These are phyloP conservation scores for Astragalus glycyphyllos DNA, from an alignment of 306 rosid genomes.

Conservation along the genomic window DNA sequence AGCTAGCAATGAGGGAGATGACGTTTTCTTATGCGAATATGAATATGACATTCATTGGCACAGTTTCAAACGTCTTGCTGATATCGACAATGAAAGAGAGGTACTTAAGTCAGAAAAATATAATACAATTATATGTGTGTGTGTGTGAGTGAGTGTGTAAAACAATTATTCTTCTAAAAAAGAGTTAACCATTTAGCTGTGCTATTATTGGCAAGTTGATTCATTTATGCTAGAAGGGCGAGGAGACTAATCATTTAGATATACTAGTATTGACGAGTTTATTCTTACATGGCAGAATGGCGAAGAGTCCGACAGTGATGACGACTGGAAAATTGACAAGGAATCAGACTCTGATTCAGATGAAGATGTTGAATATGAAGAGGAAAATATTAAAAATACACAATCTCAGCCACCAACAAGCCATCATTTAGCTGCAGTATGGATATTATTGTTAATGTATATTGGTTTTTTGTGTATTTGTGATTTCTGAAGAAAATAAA, in stretches of 20 bases:
- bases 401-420: conserved; percentile 51
- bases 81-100: conserved; percentile 64
- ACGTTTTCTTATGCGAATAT: conserved; percentile 84
- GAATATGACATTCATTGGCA: conserved; percentile 92
- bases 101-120: conserved; percentile 48
- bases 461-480: conserved; percentile 37
- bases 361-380: conserved; percentile 72
- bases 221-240: conserved; percentile 59
- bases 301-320: conserved; percentile 66
- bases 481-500: conserved; percentile 37
- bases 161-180: conserved; percentile 22
- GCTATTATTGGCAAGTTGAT: conserved; percentile 23
- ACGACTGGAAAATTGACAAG: conserved; percentile 73
- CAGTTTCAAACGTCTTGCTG: conserved; percentile 86
- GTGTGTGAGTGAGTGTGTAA: background rate
- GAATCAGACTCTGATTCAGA: conserved; percentile 68
- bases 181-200: conserved; percentile 32
- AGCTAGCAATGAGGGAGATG: conserved; percentile 81
- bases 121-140: background rate
- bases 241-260: conserved; percentile 43
- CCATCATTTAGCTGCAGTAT: conserved; percentile 81
- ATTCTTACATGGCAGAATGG: conserved; percentile 59
- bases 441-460: conserved; percentile 42
- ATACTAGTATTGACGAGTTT: conserved; percentile 18
- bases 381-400: conserved; percentile 53